Evolutionary conservation across 2,329 filamentous ascomycete genomes (phyloP), one percentile per base, ranked within the genome.

Genomic region (Stylonectria norvegica): DNA sequence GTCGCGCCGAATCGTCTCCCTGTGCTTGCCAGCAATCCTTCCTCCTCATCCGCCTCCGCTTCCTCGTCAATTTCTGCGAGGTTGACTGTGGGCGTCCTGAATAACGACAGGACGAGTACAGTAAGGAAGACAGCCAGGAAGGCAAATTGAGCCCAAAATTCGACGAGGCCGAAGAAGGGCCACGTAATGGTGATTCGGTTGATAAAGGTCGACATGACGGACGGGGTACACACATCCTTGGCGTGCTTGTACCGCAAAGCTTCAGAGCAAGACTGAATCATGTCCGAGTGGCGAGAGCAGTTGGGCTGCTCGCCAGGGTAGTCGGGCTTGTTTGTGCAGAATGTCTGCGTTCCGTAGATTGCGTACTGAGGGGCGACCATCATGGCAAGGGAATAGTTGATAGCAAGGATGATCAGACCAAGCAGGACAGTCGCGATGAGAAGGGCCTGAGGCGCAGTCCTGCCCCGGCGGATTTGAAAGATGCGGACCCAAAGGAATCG

Each of bases 361-460:
- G 91, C 81, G 62, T 98, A 98, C 60, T 97, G 90, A 2, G 93
- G 93, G 5, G 89, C 93, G n/a, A 95, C 81, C 47, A 97, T 75
- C 85, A 94, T 95, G 42, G 88, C 85, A 29, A 97, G 72, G 7
- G 88, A 81, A 64, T 97, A 98, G 69, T 97, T 95, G 64, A 95
- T 85, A 22, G 88, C 93, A 30, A 98, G 71, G 2, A 87, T 87
- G 51, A 94, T 91, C 49, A 97, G 76, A 0, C 89, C 91, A 33
- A 98, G 75, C 71, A 98, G 81, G 9, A 94, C 88, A 0, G 91
- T 96, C 2, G 89, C 86, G 60, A 96, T 81, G 38, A 98, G 79
- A 5, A 98, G 75, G 2, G 91, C 93, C 63, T 97, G 93, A 0
- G 93, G 93, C 1, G 87, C 85, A 1, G 91, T 97, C 53, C 90